Percentiles rank a stretch among this genome's conserved stretches.
These are phyloP conservation scores for Phytophthora fragariae DNA, from an alignment of 352 stramenopile genomes.

Conservation along the genomic window DNA sequence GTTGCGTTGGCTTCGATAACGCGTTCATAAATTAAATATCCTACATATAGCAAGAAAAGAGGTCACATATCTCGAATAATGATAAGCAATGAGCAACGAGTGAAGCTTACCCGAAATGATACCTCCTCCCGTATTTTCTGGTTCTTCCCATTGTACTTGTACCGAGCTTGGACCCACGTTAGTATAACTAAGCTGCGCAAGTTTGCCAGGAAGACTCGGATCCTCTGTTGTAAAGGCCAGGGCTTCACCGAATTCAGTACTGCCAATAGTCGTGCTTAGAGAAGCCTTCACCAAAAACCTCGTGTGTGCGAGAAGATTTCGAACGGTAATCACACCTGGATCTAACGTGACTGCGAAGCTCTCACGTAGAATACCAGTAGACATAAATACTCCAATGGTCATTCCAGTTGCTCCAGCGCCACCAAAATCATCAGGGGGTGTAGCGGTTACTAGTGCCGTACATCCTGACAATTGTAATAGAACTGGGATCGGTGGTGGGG, in stretches of 20 bases:
- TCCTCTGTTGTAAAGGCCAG: constrained; percentile 34
- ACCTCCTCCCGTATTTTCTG: constrained; percentile 51
- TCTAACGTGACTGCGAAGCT: constrained; percentile 13
- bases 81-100: neutral
- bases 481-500: constrained; percentile 22
- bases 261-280: constrained; percentile 16
- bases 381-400: constrained; percentile 20
- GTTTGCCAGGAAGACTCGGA: constrained; percentile 23
- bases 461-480: constrained; percentile 34
- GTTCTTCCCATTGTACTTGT: constrained; percentile 41
- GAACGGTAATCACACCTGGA: constrained; percentile 16
- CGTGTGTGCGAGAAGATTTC: constrained; percentile 33
- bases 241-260: constrained; percentile 29
- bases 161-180: constrained; percentile 40
- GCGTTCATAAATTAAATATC: constrained; percentile 38
- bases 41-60: constrained; percentile 16
- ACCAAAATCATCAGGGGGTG: constrained; percentile 43
- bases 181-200: constrained; percentile 16
- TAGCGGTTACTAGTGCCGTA: constrained; percentile 23
- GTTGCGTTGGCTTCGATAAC: neutral
- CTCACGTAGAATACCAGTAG: constrained; percentile 4
- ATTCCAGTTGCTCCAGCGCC: constrained; percentile 29
- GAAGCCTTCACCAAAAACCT: constrained; percentile 42
- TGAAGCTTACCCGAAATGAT: constrained; percentile 39
- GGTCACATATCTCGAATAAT: neutral